Evolutionary conservation across 192 early-diverging fungal genomes (phyloP).

Genomic region (Thamnidium elegans): DNA sequence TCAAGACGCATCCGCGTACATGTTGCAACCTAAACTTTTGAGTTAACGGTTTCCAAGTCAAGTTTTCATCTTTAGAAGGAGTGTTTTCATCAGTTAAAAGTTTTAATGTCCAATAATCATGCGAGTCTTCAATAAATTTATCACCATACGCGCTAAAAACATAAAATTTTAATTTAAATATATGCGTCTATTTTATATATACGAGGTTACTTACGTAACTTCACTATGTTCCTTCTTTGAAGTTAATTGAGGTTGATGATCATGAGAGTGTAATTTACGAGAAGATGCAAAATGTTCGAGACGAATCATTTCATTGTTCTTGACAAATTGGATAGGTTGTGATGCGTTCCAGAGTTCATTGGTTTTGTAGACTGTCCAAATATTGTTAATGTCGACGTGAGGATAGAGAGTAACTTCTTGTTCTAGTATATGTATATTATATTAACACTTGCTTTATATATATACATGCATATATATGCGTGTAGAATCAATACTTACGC

Average conservation of each 20-base stretch:
- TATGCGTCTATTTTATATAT: not conserved
- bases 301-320: slow-evolving; percentile 73
- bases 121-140: slow-evolving; percentile 70
- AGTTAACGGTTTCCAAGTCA: slow-evolving; percentile 54
- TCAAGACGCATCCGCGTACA: slow-evolving; percentile 72
- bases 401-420: slow-evolving; percentile 81
- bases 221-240: slow-evolving; percentile 65
- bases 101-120: slow-evolving; percentile 83
- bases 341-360: slow-evolving; percentile 16
- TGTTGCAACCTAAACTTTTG: slow-evolving; percentile 80
- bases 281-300: slow-evolving; percentile 62
- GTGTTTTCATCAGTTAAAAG: slow-evolving; percentile 48
- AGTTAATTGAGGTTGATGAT: slow-evolving; percentile 61
- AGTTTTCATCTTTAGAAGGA: slow-evolving; percentile 44
- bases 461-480: not conserved
- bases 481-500: slow-evolving; percentile 43
- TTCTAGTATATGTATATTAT: slow-evolving; percentile 32
- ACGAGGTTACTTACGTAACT: slow-evolving; percentile 44
- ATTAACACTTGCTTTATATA: not conserved
- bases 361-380: slow-evolving; percentile 54
- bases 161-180: not conserved
- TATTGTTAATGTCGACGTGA: slow-evolving; percentile 85
- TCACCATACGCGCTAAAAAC: slow-evolving; percentile 62
- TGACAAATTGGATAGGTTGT: slow-evolving; percentile 50
- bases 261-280: slow-evolving; percentile 70